phyloP scores from a whole-genome alignment of 2,329 filamentous ascomycete species.

The Alternaria ventricosa region DNA sequence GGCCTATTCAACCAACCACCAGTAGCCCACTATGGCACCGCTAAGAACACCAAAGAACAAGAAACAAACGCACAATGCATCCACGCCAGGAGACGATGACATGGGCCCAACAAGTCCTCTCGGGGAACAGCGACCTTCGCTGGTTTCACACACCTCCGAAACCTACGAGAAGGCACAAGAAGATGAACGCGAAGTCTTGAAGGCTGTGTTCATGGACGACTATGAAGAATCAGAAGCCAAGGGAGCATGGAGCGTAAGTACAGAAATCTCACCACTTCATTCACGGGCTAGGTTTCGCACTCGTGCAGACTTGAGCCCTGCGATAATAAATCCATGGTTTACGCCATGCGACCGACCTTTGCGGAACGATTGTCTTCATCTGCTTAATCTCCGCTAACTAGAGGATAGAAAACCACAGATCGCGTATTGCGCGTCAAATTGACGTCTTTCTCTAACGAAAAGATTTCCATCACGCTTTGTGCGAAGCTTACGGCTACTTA shows the following conservation, averaged over 20 bases:
- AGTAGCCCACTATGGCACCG: slow-evolving; percentile 55
- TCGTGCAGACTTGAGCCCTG: not conserved
- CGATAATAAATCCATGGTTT: too few relatives aligned
- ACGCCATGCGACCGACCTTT: not conserved
- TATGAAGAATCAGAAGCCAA: slow-evolving; percentile 76
- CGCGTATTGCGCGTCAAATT: slow-evolving; percentile 82
- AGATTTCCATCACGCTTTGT: slow-evolving; percentile 73
- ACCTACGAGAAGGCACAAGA: slow-evolving; percentile 81
- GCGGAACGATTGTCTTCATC: not conserved
- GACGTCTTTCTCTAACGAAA: slow-evolving; percentile 74
- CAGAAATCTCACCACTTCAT: not conserved
- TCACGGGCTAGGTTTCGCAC: not conserved
- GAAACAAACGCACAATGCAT: slow-evolving; percentile 41
- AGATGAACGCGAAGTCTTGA: slow-evolving; percentile 84
- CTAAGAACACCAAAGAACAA: slow-evolving; percentile 54
- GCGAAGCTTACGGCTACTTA: slow-evolving; percentile 90
- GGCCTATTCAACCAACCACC: slow-evolving; percentile 42
- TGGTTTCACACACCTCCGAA: slow-evolving; percentile 57
- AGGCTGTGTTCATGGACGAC: slow-evolving; percentile 89
- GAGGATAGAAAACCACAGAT: slow-evolving; percentile 73
- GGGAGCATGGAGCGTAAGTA: slow-evolving; percentile 81
- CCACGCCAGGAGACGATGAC: slow-evolving; percentile 31
- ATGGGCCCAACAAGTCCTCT: slow-evolving; percentile 32
- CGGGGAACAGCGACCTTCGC: slow-evolving; percentile 37
- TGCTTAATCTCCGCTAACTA: not conserved